Conservation (phyloP, 1,139 yeast genomes). For the Scheffersomyces illinoinensis region DNA sequence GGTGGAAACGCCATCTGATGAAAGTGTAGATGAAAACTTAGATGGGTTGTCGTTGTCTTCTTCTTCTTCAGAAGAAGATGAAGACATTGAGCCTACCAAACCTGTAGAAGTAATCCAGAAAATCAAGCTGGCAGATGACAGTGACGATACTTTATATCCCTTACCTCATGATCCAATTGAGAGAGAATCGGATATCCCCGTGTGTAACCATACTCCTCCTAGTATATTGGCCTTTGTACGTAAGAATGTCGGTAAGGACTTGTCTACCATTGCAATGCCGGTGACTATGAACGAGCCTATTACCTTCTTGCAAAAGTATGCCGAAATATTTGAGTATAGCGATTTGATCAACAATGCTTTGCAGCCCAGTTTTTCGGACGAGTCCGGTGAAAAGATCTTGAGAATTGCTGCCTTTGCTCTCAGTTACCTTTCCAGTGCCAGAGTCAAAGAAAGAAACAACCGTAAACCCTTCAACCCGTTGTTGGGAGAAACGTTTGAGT, state of each 20-base stretch:
- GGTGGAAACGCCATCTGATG: conserved; percentile 18
- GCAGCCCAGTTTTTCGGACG: conserved; percentile 32
- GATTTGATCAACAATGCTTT: conserved; percentile 65
- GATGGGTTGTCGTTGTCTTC: conserved; percentile 13
- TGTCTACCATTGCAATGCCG: conserved; percentile 88
- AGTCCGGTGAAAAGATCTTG: conserved; percentile 61
- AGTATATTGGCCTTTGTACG: conserved; percentile 76
- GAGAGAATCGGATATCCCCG: conserved; percentile 63
- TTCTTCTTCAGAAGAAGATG: conserved; percentile 10
- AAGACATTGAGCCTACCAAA: neutral
- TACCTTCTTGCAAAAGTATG: conserved; percentile 72
- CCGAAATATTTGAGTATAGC: conserved; percentile 80
- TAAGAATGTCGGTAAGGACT: conserved; percentile 89
- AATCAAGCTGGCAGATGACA: conserved; percentile 8
- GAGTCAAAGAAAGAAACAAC: conserved; percentile 72
- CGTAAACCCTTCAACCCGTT: conserved; percentile 94
- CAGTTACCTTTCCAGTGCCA: conserved; percentile 65
- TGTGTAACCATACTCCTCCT: conserved; percentile 72
- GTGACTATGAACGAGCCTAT: conserved; percentile 92
- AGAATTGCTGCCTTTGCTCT: conserved; percentile 83
- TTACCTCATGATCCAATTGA: conserved; percentile 52
- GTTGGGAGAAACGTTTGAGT: conserved; percentile 83
- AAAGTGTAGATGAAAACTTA: conserved; percentile 15
- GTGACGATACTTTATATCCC: conserved; percentile 57
- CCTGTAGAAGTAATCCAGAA: neutral